phyloP scores from a whole-genome alignment of 1,284 basidiomycete genomes.

The Boletus holoroseus region DNA sequence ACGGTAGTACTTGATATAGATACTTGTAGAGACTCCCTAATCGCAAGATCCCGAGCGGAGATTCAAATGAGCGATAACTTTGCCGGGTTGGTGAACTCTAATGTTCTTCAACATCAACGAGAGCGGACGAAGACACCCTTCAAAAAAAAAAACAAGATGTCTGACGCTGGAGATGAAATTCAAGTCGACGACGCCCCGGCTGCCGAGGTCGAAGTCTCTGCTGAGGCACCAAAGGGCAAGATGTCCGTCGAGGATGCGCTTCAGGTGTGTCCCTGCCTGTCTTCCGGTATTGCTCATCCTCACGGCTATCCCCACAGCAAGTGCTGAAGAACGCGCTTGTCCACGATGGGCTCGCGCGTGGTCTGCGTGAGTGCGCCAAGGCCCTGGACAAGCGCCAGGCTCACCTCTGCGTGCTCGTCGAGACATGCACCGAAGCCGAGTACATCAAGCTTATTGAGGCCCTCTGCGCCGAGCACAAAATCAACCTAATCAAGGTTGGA shows the following conservation, averaged over 20 bases:
- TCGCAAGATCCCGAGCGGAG: slow-evolving; percentile 44
- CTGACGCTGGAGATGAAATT: slow-evolving; percentile 98
- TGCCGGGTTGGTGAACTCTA: slow-evolving; percentile 40
- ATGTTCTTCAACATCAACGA: slow-evolving; percentile 69
- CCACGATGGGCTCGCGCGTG: slow-evolving; percentile 97
- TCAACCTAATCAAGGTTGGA: slow-evolving; percentile 97
- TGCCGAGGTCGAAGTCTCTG: slow-evolving; percentile 78
- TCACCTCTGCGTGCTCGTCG: slow-evolving; percentile 97
- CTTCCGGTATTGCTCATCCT: slow-evolving; percentile 1
- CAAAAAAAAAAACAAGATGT: slow-evolving; percentile 54
- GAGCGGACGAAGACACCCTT: slow-evolving; percentile 84
- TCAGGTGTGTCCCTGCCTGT: slow-evolving; percentile 53
- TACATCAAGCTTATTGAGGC: slow-evolving; percentile 99
- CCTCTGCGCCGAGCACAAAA: slow-evolving; percentile 98
- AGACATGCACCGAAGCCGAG: slow-evolving; percentile 98
- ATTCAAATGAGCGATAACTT: slow-evolving; percentile 33
- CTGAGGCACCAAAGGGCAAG: slow-evolving; percentile 88
- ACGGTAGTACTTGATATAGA: too few relatives aligned
- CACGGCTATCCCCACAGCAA: slow-evolving; percentile 49
- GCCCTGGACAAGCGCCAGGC: slow-evolving; percentile 98
- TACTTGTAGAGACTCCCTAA: slow-evolving; percentile 18
- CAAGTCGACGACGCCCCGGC: slow-evolving; percentile 70
- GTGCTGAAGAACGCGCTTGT: slow-evolving; percentile 94
- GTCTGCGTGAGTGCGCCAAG: slow-evolving; percentile 97
- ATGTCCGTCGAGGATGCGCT: slow-evolving; percentile 97